phyloP scores from a whole-genome alignment of 371 early-diverging fungal genomes.

The Haplosporangium sp. region DNA sequence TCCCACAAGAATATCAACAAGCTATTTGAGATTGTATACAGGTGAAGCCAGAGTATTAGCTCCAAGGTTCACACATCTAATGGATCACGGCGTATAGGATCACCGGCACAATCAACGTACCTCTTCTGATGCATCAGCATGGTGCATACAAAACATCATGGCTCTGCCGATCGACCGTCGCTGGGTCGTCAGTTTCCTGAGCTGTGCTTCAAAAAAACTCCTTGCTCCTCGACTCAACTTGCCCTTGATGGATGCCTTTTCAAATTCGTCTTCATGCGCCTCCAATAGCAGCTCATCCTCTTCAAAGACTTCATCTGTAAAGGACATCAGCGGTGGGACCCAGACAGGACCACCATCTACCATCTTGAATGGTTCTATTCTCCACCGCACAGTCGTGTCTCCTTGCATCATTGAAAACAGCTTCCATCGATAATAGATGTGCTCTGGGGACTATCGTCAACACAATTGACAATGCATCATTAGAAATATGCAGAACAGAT shows the following conservation, averaged over 20 bases:
- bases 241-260: conserved; percentile 63
- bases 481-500: not conserved
- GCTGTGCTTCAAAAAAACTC: conserved; percentile 66
- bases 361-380: conserved; percentile 87
- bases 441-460: conserved; percentile 71
- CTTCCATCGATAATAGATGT: conserved; percentile 93
- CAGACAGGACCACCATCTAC: conserved; percentile 86
- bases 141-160: conserved; percentile 91
- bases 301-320: conserved; percentile 71
- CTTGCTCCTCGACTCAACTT: conserved; percentile 69
- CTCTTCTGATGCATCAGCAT: conserved; percentile 85
- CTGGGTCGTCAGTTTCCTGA: conserved; percentile 65
- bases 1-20: conserved; percentile 73
- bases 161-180: conserved; percentile 80
- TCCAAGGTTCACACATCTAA: not conserved
- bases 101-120: conserved; percentile 45
- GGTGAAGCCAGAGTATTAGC: not conserved
- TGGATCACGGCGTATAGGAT: too few relatives aligned
- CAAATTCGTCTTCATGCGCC: conserved; percentile 60
- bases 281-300: conserved; percentile 46
- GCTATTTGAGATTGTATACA: conserved; percentile 39
- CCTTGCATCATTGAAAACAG: conserved; percentile 91
- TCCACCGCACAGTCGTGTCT: conserved; percentile 81
- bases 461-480: not conserved
- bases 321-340: conserved; percentile 86